Base-by-base conservation (phyloP, 2,329 filamentous ascomycete genomes). In the Ophiostoma sp. region DNA sequence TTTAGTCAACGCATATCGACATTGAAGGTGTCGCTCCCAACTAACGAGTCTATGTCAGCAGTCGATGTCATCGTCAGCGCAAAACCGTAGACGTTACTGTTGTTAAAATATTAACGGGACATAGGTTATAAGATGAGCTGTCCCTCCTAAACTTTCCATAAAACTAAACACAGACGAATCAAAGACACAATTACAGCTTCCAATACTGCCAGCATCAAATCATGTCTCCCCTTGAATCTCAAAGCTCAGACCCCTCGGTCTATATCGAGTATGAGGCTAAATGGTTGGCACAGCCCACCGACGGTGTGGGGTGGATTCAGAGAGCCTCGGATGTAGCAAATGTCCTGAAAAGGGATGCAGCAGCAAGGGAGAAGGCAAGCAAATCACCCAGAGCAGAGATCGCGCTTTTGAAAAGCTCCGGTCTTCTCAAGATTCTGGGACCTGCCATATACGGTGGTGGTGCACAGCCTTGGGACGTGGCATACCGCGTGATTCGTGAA, bases 401-500 rank as follows among this genome's bases (percentile, higher is more conserved):
- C 0, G 73, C 77, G 0, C 76, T 83, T 1, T 75, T 83, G 10
- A 83, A 82, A 69, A 77, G 82, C 68, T 78, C 81, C 0, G 79
- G 80, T 0, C 71, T 83, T 4, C 73, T 81, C 3, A 81, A 81
- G 73, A 68, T 80, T 1, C 76, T 82, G 0, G 81, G 81, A 0
- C 77, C 76, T 7, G 75, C 77, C 23, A 79, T 80, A 70, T 81
- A 81, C 48, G 81, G 81, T 20, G 81, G 81, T n/a, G 81, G 81
- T 23, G 80, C 76, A 11, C 79, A 82, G 73, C 78, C 80, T 0
- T 81, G 80, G 80, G 80, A 76, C 33, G 81, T 87, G 1, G 87
- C 80, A 0, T 89, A 87, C 74, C 84, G 85, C 74, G 80, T 79
- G 0, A 88, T 90, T 36, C 81, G 87, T 0, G 86, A 89, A 71